Percentiles rank a stretch among this genome's conserved stretches.
phyloP scores from a whole-genome alignment of 352 stramenopile genomes.

The Phytophthora fragariaefolia region DNA sequence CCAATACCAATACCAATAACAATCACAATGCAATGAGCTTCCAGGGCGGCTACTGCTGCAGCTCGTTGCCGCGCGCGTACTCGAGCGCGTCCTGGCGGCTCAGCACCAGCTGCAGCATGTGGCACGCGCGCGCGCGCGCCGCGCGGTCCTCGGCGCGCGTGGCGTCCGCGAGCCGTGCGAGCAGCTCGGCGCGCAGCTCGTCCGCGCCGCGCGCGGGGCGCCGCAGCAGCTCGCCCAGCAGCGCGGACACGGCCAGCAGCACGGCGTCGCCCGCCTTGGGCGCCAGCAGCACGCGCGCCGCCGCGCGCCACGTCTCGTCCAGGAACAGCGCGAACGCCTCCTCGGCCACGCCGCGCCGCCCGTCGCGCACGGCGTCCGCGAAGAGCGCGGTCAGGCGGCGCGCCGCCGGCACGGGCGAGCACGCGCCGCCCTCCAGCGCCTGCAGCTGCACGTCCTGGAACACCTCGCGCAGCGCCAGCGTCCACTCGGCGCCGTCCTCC shows the following conservation, averaged over 20 bases:
- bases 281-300: constrained; percentile 57
- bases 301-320: constrained; percentile 64
- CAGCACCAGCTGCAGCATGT: constrained; percentile 72
- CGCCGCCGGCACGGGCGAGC: constrained; percentile 56
- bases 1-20: no score
- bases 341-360: constrained; percentile 45
- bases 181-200: constrained; percentile 59
- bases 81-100: constrained; percentile 60
- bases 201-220: constrained; percentile 29
- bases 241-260: constrained; percentile 52
- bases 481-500: constrained; percentile 57
- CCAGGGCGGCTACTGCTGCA: no score
- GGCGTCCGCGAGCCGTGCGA: constrained; percentile 52
- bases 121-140: constrained; percentile 58
- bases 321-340: constrained; percentile 69
- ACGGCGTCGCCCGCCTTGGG: constrained; percentile 52
- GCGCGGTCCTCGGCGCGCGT: constrained; percentile 70
- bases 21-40: no score
- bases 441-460: constrained; percentile 75
- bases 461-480: constrained; percentile 57
- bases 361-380: constrained; percentile 52
- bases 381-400: constrained; percentile 59
- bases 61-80: constrained; percentile 31
- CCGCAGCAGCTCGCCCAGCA: constrained; percentile 61
- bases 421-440: constrained; percentile 56